phyloP scores from a whole-genome alignment of 2,329 filamentous ascomycete genomes.

The Bipolaris cookei region DNA sequence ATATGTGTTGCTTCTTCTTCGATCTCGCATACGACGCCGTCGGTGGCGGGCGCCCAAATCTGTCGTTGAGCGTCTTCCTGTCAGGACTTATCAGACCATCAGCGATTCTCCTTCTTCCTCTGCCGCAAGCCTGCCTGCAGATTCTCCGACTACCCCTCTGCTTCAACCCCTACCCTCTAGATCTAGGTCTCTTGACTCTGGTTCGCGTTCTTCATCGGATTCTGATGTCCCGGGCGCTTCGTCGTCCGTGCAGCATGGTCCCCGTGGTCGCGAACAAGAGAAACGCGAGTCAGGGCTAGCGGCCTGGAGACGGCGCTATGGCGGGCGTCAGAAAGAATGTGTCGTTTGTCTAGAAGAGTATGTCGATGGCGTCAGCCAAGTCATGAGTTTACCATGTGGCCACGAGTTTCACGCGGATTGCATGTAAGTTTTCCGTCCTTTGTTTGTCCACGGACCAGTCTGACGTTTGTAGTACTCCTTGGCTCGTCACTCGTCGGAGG shows the following conservation, averaged over 20 bases:
- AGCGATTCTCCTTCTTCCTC: conserved; percentile 64
- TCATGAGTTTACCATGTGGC: conserved; percentile 96
- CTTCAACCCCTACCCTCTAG: conserved; percentile 59
- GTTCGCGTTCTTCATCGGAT: conserved; percentile 70
- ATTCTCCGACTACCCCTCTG: conserved; percentile 80
- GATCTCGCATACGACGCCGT: conserved; percentile 84
- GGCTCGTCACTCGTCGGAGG: conserved; percentile 90
- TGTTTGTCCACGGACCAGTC: conserved; percentile 1
- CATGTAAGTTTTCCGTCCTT: conserved; percentile 75
- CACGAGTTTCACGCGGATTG: conserved; percentile 98
- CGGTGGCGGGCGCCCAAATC: conserved; percentile 98
- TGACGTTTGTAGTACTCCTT: conserved; percentile 74
- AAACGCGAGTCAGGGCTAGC: conserved; percentile 59
- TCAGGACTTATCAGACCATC: conserved; percentile 92
- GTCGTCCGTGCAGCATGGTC: conserved; percentile 34
- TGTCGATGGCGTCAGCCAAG: conserved; percentile 87
- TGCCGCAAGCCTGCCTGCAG: conserved; percentile 67
- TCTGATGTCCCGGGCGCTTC: conserved; percentile 60
- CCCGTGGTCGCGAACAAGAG: conserved; percentile 55
- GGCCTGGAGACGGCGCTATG: conserved; percentile 64
- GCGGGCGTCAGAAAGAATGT: conserved; percentile 78
- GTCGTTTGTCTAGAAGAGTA: conserved; percentile 98
- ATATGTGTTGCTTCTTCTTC: conserved; percentile 84
- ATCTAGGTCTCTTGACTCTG: conserved; percentile 53
- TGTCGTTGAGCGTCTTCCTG: conserved; percentile 90